Percentiles rank a stretch among this genome's conserved stretches.
phyloP scores from a whole-genome alignment of 2,329 filamentous ascomycete species.

The Colletotrichum spinosum region DNA sequence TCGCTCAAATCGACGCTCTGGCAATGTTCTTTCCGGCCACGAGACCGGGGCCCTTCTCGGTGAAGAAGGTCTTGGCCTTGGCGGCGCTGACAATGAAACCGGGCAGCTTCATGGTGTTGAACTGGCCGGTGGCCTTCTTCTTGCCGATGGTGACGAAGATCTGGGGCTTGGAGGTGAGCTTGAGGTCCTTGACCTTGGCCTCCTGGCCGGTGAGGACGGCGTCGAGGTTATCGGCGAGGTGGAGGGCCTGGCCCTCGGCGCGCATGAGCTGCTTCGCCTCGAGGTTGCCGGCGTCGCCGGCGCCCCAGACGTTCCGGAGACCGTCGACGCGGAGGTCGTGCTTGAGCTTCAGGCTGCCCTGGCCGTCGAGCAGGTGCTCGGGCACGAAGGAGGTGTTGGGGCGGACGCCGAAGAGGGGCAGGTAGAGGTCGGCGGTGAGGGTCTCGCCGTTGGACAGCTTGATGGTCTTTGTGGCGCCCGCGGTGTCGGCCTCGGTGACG shows the following conservation, averaged over 20 bases:
- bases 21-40: slow-evolving; percentile 36
- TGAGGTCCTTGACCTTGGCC: slow-evolving; percentile 32
- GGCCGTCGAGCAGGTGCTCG: slow-evolving; percentile 40
- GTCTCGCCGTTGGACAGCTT: slow-evolving; percentile 47
- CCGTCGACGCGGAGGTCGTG: slow-evolving; percentile 41
- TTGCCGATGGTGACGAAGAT: slow-evolving; percentile 36
- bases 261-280: slow-evolving; percentile 39
- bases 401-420: slow-evolving; percentile 44
- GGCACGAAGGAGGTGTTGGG: slow-evolving; percentile 45
- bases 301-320: slow-evolving; percentile 42
- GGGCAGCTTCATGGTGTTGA: slow-evolving; percentile 36
- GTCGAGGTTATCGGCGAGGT: slow-evolving; percentile 50
- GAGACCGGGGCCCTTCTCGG: slow-evolving; percentile 33
- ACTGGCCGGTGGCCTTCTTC: slow-evolving; percentile 36
- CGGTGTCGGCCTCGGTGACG: slow-evolving; percentile 45
- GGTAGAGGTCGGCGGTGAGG: slow-evolving; percentile 44
- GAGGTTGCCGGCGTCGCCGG: slow-evolving; percentile 44
- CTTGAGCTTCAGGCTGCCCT: slow-evolving; percentile 41
- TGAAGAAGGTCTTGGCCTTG: slow-evolving; percentile 38
- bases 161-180: slow-evolving; percentile 35
- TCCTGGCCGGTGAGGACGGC: slow-evolving; percentile 38
- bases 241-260: slow-evolving; percentile 48
- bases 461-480: slow-evolving; percentile 44
- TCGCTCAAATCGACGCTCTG: slow-evolving; percentile 25
- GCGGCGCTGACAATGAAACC: slow-evolving; percentile 37